phyloP scores from a whole-genome alignment of 1,139 yeast species.

The Candida glucosophila region DNA sequence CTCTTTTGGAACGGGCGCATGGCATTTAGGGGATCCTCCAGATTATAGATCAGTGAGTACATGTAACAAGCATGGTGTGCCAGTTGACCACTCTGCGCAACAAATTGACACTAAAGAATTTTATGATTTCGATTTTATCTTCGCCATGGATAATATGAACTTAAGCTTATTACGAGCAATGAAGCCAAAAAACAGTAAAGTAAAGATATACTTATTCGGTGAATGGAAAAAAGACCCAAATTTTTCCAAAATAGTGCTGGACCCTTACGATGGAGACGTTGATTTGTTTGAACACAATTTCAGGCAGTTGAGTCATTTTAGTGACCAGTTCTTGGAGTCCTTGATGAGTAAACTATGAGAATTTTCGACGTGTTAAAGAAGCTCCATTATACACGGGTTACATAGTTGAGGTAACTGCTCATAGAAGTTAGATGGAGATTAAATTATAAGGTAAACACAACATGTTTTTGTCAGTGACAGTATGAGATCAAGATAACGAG shows the following conservation, averaged over 20 bases:
- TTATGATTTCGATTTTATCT: constrained; percentile 64
- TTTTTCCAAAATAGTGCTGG: constrained; percentile 57
- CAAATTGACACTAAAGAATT: constrained; percentile 55
- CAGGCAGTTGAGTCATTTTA: constrained; percentile 65
- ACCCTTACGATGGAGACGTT: constrained; percentile 87
- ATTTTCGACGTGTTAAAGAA: too few relatives aligned
- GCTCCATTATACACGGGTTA: too few relatives aligned
- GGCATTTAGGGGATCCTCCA: constrained; percentile 76
- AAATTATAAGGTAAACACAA: too few relatives aligned
- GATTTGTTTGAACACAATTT: constrained; percentile 78
- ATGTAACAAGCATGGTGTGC: constrained; percentile 65
- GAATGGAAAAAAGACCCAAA: constrained; percentile 52
- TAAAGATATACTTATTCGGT: constrained; percentile 62
- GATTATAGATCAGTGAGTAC: constrained; percentile 67
- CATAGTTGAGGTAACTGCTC: too few relatives aligned
- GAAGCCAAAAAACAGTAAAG: constrained; percentile 47
- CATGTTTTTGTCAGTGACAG: too few relatives aligned
- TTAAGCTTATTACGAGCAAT: constrained; percentile 48
- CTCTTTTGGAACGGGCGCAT: constrained; percentile 84
- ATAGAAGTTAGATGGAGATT: too few relatives aligned
- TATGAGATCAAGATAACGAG: too few relatives aligned
- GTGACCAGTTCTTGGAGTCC: constrained; percentile 49
- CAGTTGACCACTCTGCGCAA: constrained; percentile 70
- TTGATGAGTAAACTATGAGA: too few relatives aligned
- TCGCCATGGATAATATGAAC: constrained; percentile 80